Conservation (phyloP, 345 rosid species). For the Stellera chamaejasme region DNA sequence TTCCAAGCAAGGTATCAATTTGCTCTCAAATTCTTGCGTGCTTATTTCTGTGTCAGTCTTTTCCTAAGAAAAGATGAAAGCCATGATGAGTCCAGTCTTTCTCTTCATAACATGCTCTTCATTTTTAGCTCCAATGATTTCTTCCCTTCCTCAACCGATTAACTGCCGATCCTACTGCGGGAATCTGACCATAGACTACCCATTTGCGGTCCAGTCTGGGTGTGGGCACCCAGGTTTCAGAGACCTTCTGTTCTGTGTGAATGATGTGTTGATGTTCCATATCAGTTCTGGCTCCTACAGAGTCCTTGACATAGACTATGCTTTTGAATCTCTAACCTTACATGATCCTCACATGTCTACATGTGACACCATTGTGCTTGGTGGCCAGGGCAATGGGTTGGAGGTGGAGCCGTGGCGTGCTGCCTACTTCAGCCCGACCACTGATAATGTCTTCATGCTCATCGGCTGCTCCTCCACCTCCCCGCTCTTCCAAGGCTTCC, state of each 20-base stretch:
- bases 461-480: slow-evolving; percentile 77
- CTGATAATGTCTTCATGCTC: slow-evolving; percentile 81
- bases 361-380: slow-evolving; percentile 58
- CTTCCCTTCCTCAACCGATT: slow-evolving; percentile 11
- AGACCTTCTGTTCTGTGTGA: slow-evolving; percentile 78
- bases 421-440: slow-evolving; percentile 56
- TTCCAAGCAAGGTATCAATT: slow-evolving; percentile 39
- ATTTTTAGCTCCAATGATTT: slow-evolving; percentile 6
- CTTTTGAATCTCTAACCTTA: slow-evolving; percentile 62
- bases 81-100: slow-evolving; percentile 17
- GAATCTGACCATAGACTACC: slow-evolving; percentile 72
- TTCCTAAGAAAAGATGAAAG: not conserved
- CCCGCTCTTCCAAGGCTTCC: slow-evolving; percentile 83
- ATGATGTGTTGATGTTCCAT: slow-evolving; percentile 80
- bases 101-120: slow-evolving; percentile 5
- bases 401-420: slow-evolving; percentile 65
- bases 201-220: slow-evolving; percentile 60
- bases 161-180: slow-evolving; percentile 77
- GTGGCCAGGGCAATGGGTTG: slow-evolving; percentile 80
- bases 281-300: slow-evolving; percentile 80
- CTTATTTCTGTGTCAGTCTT: not conserved
- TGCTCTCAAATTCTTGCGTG: not conserved
- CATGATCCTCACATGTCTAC: slow-evolving; percentile 86
- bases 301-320: slow-evolving; percentile 71
- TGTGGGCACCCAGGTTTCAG: slow-evolving; percentile 90